phyloP scores from a whole-genome alignment of 139 green algal genomes.

The Eudorina sp. region DNA sequence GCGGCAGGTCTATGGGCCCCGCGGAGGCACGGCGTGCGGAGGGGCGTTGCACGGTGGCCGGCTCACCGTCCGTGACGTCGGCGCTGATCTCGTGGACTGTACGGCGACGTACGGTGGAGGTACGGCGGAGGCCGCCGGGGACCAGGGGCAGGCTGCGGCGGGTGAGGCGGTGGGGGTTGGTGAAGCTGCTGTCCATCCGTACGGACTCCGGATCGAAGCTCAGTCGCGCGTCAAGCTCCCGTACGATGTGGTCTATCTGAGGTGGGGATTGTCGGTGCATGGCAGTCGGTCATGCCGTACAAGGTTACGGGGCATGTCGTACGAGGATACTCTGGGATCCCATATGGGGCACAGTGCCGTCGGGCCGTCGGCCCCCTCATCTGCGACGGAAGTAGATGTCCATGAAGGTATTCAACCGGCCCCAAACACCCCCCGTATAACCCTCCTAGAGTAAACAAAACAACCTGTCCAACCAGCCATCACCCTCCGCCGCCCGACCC shows the following conservation, averaged over 20 bases:
- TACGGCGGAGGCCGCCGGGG: not conserved
- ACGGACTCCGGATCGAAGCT: constrained; percentile 20
- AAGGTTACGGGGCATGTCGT: no score
- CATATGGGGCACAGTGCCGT: no score
- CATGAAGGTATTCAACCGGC: no score
- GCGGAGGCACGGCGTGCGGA: not conserved
- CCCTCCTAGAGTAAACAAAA: no score
- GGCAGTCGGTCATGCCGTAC: no score
- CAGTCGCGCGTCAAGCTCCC: not conserved
- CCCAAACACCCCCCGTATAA: no score
- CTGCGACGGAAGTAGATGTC: no score
- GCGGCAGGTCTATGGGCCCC: not conserved
- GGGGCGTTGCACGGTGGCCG: not conserved
- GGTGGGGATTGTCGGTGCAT: no score
- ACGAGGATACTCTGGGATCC: no score
- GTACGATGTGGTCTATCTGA: not conserved
- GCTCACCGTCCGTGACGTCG: not conserved
- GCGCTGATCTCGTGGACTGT: not conserved
- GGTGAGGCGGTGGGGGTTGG: not conserved
- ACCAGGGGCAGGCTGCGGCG: not conserved
- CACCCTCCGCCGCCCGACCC: no score
- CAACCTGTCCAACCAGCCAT: no score
- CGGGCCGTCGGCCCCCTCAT: no score
- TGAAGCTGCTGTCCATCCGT: constrained; percentile 3
- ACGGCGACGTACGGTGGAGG: not conserved